Base-by-base conservation (phyloP, 495 filamentous ascomycete species). In the Astrocystis sublimbata region DNA sequence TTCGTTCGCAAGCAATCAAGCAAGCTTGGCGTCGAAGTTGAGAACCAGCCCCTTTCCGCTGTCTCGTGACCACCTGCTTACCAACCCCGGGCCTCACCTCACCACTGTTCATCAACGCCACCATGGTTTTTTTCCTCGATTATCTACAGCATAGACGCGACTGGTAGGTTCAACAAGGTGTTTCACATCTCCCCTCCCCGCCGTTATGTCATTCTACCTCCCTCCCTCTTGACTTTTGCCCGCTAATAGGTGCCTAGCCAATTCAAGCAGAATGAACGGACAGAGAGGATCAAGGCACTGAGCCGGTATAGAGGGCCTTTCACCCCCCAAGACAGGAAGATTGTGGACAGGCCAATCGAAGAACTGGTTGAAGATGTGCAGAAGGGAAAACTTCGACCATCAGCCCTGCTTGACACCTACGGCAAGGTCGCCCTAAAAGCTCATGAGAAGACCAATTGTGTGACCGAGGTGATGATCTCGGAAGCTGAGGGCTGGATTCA, bases 361-460 rank as follows among this genome's bases (percentile, higher is more conserved):
- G 76, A 88, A 51, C 83, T 97, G 19, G 92, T 97, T 3, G 74
- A 86, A 45, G 85, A 88, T 75, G 88, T 98, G 15, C 91, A 96
- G 31, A 79, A 84, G 8, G 78, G 85, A 23, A 73, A 79, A n/a
- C 73, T 87, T 42, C 77, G 84, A 3, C 86, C 92, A 0, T 73
- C 89, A 28, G 87, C 93, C 59, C 83, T 98, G 30, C 86, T 98
- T 13, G 86, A 79, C 58, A 86, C 92, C n/a, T 98, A 97, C 69
- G 92, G 92, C 68, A 96, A 96, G 75, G 84, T 92, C 10, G 90
- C 93, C 1, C 74, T 96, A 35, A 87, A 85, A 65, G 94, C 93
- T 6, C 94, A 98, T 52, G 79, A 86, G 47, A 88, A 89, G 73
- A 96, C 92, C 0, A 97, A 97, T 74, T 96, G 92, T 65, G 75